Evolutionary conservation across 148 eudicot genomes (phyloP), one percentile per base, ranked within the genome.

Genomic region (Beta vulgaris): DNA sequence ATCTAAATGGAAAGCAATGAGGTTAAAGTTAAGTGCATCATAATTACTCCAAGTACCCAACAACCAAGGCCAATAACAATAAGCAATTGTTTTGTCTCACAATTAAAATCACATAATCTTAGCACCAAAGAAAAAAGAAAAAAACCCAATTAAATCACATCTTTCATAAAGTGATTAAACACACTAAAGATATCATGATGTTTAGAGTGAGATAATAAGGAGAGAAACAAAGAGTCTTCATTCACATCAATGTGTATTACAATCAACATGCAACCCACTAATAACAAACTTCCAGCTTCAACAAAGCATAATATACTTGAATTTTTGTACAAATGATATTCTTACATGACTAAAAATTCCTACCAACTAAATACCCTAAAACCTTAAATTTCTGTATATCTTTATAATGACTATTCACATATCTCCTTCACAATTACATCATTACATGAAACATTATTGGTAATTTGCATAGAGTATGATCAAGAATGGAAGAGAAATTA

Each of bases 401-500:
- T 66, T 75, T 75, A 67, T 68, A 68, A 32, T 72, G 37, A 57
- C 48, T 70, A 77, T 81, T 75, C 80, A 84, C 80, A 81, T 75
- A 55, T 75, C 66, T 65, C 54, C 78, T 66, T 69, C 72, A 78
- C 84, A 81, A 81, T 81, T 81, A 76, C 80, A 81, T 68, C 77
- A 81, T 81, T 81, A 76, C 80, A 81, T 68, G 74, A 81, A 77
- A 68, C 73, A 81, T 81, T 36, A 77, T 81, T 77, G 18, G 39
- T 32, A 76, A 66, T 80, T 81, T 81, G 68, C 84, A 73, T 57
- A 68, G 21, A 42, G 64, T 73, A 43, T 73, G 73, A 66, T 48
- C 80, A 76, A 72, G 65, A 72, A 65, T 77, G 18, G 23, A 37
- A 79, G 68, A 42, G 26, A 31, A 43, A 44, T 51, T 67, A 23